phyloP scores from a whole-genome alignment of 2,329 filamentous ascomycete genomes.

The Septoria petroselini region DNA sequence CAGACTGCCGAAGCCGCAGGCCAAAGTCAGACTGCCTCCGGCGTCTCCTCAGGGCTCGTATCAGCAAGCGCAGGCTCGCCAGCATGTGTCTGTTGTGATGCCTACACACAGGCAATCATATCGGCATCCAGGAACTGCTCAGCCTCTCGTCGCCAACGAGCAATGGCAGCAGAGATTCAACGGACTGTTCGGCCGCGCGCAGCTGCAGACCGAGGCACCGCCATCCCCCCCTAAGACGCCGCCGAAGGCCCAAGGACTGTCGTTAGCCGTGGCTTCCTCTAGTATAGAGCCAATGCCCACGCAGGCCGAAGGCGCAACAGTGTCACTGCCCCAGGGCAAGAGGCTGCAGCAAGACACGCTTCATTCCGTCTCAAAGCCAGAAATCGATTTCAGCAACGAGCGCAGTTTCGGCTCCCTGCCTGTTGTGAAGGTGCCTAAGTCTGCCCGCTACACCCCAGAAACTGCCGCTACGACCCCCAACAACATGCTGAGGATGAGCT shows the following conservation, averaged over 20 bases:
- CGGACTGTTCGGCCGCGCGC: conserved; percentile 65
- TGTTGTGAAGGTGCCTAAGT: conserved; percentile 33
- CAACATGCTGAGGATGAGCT: conserved; percentile 26
- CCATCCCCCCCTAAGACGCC: conserved; percentile 41
- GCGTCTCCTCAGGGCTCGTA: conserved; percentile 41
- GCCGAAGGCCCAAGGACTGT: conserved; percentile 46
- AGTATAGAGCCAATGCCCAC: conserved; percentile 66
- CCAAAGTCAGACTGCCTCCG: conserved; percentile 78
- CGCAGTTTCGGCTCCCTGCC: conserved; percentile 49
- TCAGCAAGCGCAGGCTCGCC: conserved; percentile 39
- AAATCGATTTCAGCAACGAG: conserved; percentile 46
- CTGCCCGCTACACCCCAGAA: conserved; percentile 26
- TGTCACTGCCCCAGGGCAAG: conserved; percentile 59
- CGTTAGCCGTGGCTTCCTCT: conserved; percentile 56
- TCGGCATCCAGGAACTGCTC: conserved; percentile 41
- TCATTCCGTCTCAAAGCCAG: conserved; percentile 41
- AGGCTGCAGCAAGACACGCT: conserved; percentile 27
- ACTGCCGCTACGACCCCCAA: conserved; percentile 13
- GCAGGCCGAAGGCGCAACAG: conserved; percentile 58
- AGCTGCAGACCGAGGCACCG: conserved; percentile 43
- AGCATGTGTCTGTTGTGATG: conserved; percentile 43
- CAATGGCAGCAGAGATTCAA: conserved; percentile 85
- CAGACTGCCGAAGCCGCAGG: conserved; percentile 65
- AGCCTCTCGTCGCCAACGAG: conserved; percentile 47
- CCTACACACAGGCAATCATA: conserved; percentile 41